Conservation (phyloP, 495 filamentous ascomycete species). For the Astrothelium subdiscretum region DNA sequence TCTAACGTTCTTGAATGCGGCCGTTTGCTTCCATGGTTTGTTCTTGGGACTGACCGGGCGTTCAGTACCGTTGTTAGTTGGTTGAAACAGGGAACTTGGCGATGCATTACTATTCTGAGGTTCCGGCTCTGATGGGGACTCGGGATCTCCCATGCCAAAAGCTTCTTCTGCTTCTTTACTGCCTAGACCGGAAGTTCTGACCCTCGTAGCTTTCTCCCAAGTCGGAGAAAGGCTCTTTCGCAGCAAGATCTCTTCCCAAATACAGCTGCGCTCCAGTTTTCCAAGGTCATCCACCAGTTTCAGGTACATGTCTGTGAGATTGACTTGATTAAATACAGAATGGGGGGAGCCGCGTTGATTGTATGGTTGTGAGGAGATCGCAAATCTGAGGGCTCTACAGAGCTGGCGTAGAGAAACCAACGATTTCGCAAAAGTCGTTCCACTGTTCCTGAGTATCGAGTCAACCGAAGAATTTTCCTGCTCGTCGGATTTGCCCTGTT, state of each 20-base stretch:
- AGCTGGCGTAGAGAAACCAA: slow-evolving; percentile 7
- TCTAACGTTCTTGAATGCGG: slow-evolving; percentile 65
- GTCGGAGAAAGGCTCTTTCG: slow-evolving; percentile 52
- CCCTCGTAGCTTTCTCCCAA: slow-evolving; percentile 50
- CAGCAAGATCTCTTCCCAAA: slow-evolving; percentile 73
- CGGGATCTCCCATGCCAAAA: slow-evolving; percentile 9
- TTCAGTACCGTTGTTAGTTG: not conserved
- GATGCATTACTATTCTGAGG: not conserved
- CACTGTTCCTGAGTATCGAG: slow-evolving; percentile 26
- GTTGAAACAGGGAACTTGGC: not conserved
- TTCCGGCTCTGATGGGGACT: not conserved
- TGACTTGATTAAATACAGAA: slow-evolving; percentile 56
- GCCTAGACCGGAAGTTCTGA: slow-evolving; percentile 16
- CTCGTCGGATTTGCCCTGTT: not conserved
- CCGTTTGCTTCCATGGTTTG: slow-evolving; percentile 17
- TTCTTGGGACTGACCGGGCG: not conserved
- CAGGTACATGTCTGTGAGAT: slow-evolving; percentile 68
- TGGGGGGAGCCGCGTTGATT: slow-evolving; percentile 49
- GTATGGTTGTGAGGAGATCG: slow-evolving; percentile 27
- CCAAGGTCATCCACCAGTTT: slow-evolving; percentile 59
- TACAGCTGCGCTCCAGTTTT: slow-evolving; percentile 59
- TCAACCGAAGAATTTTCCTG: slow-evolving; percentile 26
- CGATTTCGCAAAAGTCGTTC: slow-evolving; percentile 59
- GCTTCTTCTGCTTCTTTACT: slow-evolving; percentile 22
- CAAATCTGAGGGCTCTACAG: not conserved